Base-by-base conservation (phyloP, 2,329 filamentous ascomycete species). In the Penicillium frequentans region DNA sequence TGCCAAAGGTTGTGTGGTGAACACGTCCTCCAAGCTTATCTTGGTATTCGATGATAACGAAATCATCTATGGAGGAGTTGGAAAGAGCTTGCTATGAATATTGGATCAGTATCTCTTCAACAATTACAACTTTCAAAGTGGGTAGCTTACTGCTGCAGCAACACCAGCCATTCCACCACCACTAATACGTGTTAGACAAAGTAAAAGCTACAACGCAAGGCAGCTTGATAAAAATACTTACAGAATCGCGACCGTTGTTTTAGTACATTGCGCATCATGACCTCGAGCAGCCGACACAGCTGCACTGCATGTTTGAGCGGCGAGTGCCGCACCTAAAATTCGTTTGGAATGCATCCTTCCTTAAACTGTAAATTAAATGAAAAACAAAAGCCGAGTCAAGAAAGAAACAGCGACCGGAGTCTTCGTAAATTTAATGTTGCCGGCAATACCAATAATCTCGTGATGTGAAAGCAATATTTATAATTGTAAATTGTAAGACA, bases 31-130 rank as follows among this genome's bases (percentile, higher is more conserved):
- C 87, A 56, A 90, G 82, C 13, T 82, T 78, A 57, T 82, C 76
- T 13, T 86, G 85, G 58, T 85, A 84, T 58, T 90, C 87, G 3
- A 90, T 70, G 47, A 90, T 85, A 8, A 89, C 52, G 57, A 90
- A 89, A 57, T 90, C 86, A 0, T 78, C 73, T 6, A 89, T 74
- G 0, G 85, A 87, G 2, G 81, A 79, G 53, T 89, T 87, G 5
- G 78, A 72, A 6, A 90, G 70, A 3, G 86, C 80, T 78, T 89
- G 85, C 78, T 81, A 57, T 42, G 49, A 13, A 13, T 7, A 6
- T n/a, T 4, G 27, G n/a, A 19, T 52, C n/a, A 52, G 50, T 26
- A 45, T 31, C 4, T 39, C 35, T 14, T n/a, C 16, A 9, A 10
- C 9, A 29, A 27, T 7, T 6, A 9, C 4, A 8, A 11, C 13